These are phyloP conservation scores for Boletus sp. DNA, from an alignment of 1,284 basidiomycete species.

Conservation along the genomic window DNA sequence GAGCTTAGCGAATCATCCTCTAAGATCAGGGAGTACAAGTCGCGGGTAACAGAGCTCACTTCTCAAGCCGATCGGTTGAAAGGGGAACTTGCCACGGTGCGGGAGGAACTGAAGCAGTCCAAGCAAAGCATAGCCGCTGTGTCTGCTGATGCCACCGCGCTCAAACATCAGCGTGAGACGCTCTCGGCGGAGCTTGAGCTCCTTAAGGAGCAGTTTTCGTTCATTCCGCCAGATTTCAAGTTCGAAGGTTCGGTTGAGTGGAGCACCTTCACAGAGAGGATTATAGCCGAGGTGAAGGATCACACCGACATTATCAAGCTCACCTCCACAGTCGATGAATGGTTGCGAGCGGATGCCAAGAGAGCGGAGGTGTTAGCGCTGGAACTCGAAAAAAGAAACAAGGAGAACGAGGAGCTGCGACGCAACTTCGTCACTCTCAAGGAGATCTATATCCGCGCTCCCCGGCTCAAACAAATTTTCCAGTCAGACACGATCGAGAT, in stretches of 20 bases:
- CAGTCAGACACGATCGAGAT: conserved; percentile 8
- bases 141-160: not conserved
- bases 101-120: conserved; percentile 1
- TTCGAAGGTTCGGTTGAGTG: too few species aligned
- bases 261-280: too few species aligned
- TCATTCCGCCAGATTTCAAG: too few species aligned
- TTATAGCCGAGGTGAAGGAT: conserved; percentile 1
- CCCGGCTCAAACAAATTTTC: conserved; percentile 11
- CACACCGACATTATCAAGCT: conserved; percentile 7
- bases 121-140: not conserved
- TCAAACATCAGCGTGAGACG: too few species aligned
- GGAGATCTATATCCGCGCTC: conserved; percentile 12
- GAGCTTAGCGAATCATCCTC: conserved; percentile 1
- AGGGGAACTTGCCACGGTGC: not conserved
- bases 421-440: conserved; percentile 3
- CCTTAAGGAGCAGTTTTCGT: too few species aligned
- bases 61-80: conserved; percentile 5
- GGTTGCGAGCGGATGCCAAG: conserved; percentile 9
- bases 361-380: conserved; percentile 4
- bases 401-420: conserved; percentile 11
- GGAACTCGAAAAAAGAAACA: conserved; percentile 8
- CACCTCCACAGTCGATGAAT: conserved; percentile 10
- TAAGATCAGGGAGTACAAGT: not conserved
- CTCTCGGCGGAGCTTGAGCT: too few species aligned
- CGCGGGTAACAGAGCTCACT: not conserved